A percentile compares a stretch with the other conserved stretches of the same genome.
Conservation (phyloP, 768 basidiomycete species). For the Podaxis sp. region DNA sequence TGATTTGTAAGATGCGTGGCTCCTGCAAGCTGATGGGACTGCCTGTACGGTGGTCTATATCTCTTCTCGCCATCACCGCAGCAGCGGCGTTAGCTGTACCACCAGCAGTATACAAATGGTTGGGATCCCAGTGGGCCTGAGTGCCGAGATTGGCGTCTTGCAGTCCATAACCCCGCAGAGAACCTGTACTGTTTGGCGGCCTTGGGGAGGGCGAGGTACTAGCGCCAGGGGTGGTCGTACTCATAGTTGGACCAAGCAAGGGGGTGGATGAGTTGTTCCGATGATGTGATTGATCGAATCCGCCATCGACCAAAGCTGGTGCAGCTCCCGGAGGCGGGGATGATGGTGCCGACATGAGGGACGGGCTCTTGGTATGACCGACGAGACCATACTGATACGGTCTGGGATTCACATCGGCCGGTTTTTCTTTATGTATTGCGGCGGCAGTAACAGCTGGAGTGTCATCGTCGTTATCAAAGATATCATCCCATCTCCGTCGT, state of each 20-base stretch:
- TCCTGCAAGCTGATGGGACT: constrained; percentile 40
- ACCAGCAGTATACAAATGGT: constrained; percentile 8
- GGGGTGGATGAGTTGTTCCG: constrained; percentile 4
- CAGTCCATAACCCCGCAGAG: constrained; percentile 15
- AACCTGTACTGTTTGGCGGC: constrained; percentile 23
- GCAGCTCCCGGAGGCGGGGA: constrained; percentile 30
- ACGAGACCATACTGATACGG: constrained; percentile 65
- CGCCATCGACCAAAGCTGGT: neutral
- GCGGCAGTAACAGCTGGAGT: constrained; percentile 18
- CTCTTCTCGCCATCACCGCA: constrained; percentile 11
- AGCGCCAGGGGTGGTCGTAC: neutral
- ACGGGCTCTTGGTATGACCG: constrained; percentile 34
- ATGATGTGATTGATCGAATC: constrained; percentile 1
- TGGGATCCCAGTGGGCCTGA: constrained; percentile 13
- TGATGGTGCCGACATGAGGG: constrained; percentile 25
- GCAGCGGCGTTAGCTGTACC: constrained; percentile 11
- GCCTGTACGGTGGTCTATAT: constrained; percentile 27
- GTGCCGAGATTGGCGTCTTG: constrained; percentile 15
- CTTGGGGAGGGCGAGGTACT: constrained; percentile 39
- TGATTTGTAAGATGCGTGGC: constrained; percentile 34
- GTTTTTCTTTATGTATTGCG: constrained; percentile 17
- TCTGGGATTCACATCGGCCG: constrained; percentile 33
- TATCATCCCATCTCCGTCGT: constrained; percentile 44
- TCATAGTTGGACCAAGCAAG: neutral
- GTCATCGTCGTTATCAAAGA: constrained; percentile 43